Base-by-base conservation (phyloP, 805 yeast species). In the Myxozyma nipponensis region DNA sequence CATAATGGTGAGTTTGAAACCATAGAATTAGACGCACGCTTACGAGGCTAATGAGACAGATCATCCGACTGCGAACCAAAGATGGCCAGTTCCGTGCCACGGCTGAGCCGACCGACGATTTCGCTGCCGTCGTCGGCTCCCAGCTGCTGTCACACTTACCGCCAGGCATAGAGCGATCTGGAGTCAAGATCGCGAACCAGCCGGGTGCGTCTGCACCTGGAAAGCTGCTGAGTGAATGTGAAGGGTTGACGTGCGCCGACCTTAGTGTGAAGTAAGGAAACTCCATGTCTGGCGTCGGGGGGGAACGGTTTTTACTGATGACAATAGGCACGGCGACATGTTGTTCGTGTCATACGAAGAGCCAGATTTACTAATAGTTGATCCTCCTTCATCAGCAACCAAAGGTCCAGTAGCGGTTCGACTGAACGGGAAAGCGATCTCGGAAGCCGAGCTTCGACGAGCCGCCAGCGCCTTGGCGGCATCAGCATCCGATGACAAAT, bases 1-100 rank as follows among this genome's bases (percentile, higher is more conserved):
- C n/a, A n/a, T n/a, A n/a, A 44, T 34, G 6, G 28, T 7, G 45
- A 38, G 35, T n/a, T 35, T 41, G n/a, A 26, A 39, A 30, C n/a
- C n/a, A n/a, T n/a, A 30, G 13, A 30, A 13, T 30, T 13, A 13
- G 35, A 30, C 35, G 18, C 13, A 36, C 32, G 32, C 32, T 28
- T 7, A 28, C 32, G 32, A 28, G 32, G 10, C 7, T 7, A 28
- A 7, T 28, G 13, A 7, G 32, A 13, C 15, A 72, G 88, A 78
- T 90, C 59, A 70, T 85, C 21, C 74, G 98, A 62, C 87, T 93
- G 68, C 77, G 96, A 63, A 75, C 93, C 25, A 86, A 79, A 62
- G 85, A 86, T 59, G 98, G 98, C 6, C 83, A 81, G 77, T 80
- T 79, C 64, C 77, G 98, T 47, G 76, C 86, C 32, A 65, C 70